phyloP scores from a whole-genome alignment of 2,329 filamentous ascomycete genomes.

The Verticillium alfalfae region DNA sequence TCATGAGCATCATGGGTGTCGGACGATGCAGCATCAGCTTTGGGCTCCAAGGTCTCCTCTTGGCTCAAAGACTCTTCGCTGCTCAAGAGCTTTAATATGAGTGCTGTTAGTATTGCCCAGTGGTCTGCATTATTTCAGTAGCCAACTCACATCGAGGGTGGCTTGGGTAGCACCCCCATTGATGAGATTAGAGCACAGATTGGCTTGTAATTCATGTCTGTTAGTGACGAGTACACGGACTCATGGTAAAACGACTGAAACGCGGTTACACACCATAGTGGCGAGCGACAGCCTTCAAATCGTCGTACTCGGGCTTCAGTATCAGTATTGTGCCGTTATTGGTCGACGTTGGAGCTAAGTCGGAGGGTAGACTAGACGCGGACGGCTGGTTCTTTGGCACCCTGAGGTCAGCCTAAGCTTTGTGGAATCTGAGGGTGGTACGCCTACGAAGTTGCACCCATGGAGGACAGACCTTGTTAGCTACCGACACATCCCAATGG shows the following conservation, averaged over 20 bases:
- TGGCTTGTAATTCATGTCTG: constrained; percentile 21
- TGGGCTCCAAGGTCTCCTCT: neutral
- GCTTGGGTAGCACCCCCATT: constrained; percentile 40
- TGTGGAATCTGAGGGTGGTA: too few species aligned
- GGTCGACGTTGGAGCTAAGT: neutral
- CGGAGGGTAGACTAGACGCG: neutral
- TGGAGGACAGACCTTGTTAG: neutral
- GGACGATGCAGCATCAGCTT: neutral
- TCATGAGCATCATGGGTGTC: neutral
- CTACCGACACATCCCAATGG: neutral
- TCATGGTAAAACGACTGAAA: neutral
- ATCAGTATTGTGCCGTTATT: constrained; percentile 39
- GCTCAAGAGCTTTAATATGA: constrained; percentile 6
- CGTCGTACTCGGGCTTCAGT: constrained; percentile 55
- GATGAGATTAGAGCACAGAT: constrained; percentile 42
- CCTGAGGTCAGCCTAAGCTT: neutral
- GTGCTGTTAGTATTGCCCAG: neutral
- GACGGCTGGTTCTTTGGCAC: neutral
- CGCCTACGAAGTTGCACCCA: constrained; percentile 23
- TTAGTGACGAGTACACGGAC: neutral
- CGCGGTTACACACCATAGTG: constrained; percentile 46
- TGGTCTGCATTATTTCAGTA: neutral
- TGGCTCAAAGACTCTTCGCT: constrained; percentile 6
- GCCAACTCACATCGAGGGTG: constrained; percentile 36
- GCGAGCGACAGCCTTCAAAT: constrained; percentile 42